Conservation (phyloP, 2,329 filamentous ascomycete genomes). For the Leptographium lundbergii region DNA sequence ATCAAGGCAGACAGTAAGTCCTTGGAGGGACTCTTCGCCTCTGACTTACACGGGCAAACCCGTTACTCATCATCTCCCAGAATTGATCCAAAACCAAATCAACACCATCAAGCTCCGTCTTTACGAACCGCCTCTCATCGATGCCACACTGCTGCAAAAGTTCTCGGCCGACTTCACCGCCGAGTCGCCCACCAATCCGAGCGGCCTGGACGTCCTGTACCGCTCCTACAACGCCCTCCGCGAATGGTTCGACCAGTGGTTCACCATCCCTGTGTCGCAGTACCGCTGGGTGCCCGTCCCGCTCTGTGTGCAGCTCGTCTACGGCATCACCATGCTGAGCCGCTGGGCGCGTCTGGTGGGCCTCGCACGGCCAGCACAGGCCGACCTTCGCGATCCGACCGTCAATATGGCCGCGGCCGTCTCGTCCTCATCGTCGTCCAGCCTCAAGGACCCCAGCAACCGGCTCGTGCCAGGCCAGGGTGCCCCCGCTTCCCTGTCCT, state of each 20-base stretch:
- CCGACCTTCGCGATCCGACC: neutral
- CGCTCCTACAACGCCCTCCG: conserved; percentile 33
- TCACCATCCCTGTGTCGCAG: conserved; percentile 26
- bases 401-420: neutral
- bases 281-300: conserved; percentile 35
- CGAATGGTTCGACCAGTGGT: conserved; percentile 36
- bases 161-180: conserved; percentile 21
- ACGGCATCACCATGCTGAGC: conserved; percentile 36
- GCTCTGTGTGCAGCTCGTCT: conserved; percentile 32
- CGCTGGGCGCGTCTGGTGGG: conserved; percentile 36
- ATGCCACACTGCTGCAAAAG: conserved; percentile 27
- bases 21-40: neutral
- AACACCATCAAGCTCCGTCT: conserved; percentile 29
- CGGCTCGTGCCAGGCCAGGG: conserved; percentile 7
- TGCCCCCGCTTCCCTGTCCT: neutral
- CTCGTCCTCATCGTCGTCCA: neutral
- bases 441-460: conserved; percentile 1
- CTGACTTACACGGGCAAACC: neutral
- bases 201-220: conserved; percentile 36
- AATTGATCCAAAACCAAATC: conserved; percentile 26
- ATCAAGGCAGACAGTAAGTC: conserved; percentile 26
- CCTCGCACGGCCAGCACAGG: neutral
- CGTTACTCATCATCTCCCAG: conserved; percentile 15
- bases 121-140: conserved; percentile 33
- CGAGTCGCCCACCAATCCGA: conserved; percentile 18